phyloP scores from a whole-genome alignment of 495 filamentous ascomycete species.

The Apiosordaria backusii region DNA sequence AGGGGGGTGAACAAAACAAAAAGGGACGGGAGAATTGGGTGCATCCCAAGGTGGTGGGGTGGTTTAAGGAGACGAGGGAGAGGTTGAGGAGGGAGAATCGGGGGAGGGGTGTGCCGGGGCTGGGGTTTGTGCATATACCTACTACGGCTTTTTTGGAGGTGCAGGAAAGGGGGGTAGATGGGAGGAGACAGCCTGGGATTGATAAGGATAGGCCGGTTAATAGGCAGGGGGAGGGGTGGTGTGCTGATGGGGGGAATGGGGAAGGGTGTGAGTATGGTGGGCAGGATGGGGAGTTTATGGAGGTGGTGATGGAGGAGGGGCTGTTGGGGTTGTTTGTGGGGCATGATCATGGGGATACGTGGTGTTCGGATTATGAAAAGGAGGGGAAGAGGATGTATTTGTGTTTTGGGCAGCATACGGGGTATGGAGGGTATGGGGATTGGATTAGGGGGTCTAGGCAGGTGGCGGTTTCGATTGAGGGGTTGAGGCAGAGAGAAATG shows the following conservation, averaged over 20 bases:
- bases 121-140: conserved; percentile 75
- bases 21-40: conserved; percentile 46
- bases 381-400: conserved; percentile 43
- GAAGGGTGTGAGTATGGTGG: conserved; percentile 43
- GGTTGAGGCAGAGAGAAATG: conserved; percentile 38
- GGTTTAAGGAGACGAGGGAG: conserved; percentile 54
- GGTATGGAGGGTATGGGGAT: conserved; percentile 68
- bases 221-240: conserved; percentile 50
- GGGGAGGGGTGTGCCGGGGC: conserved; percentile 50
- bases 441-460: conserved; percentile 61
- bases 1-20: conserved; percentile 30
- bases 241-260: conserved; percentile 40
- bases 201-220: conserved; percentile 60
- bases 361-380: conserved; percentile 53
- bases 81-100: conserved; percentile 36
- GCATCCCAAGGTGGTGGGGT: conserved; percentile 48
- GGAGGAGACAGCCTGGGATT: conserved; percentile 56
- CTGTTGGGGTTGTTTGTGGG: conserved; percentile 63
- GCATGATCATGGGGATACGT: conserved; percentile 69
- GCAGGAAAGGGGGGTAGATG: conserved; percentile 44
- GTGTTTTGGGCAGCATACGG: conserved; percentile 68
- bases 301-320: conserved; percentile 55
- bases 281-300: conserved; percentile 64
- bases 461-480: conserved; percentile 45
- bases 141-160: conserved; percentile 52